These are phyloP conservation scores for Ceratocystis colombiana DNA, from an alignment of 2,329 filamentous ascomycete genomes.

Conservation along the genomic window DNA sequence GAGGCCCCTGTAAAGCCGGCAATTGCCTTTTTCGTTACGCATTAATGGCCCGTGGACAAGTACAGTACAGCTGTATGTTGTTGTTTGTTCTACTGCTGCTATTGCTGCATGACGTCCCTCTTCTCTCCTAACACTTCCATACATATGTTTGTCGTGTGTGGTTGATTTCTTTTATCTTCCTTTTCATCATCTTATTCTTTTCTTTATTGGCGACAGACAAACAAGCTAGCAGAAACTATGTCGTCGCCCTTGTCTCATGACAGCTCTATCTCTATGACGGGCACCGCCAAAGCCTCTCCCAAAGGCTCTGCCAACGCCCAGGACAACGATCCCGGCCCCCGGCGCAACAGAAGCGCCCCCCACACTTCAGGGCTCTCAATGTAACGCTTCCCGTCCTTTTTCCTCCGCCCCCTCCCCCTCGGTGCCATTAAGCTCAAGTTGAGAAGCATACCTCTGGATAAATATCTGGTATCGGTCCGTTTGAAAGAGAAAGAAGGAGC, in stretches of 20 bases:
- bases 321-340: neutral
- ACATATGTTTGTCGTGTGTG: neutral
- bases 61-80: neutral
- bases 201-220: neutral
- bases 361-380: conserved; percentile 19
- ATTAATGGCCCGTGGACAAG: neutral
- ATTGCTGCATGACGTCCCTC: neutral
- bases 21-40: neutral
- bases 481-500: neutral
- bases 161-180: neutral
- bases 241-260: conserved; percentile 1
- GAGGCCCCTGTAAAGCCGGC: neutral
- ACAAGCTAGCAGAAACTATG: neutral
- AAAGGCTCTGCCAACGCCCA: neutral
- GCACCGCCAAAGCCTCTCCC: neutral
- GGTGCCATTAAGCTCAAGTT: neutral
- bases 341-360: conserved; percentile 13
- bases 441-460: neutral
- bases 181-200: neutral
- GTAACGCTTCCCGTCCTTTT: conserved; percentile 16
- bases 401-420: neutral
- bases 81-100: neutral
- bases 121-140: neutral
- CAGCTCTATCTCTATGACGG: neutral
- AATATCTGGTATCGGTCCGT: conserved; percentile 16